phyloP scores from a whole-genome alignment of 2,329 filamentous ascomycete genomes.

The Aspergillus pseudoviridinutans region DNA sequence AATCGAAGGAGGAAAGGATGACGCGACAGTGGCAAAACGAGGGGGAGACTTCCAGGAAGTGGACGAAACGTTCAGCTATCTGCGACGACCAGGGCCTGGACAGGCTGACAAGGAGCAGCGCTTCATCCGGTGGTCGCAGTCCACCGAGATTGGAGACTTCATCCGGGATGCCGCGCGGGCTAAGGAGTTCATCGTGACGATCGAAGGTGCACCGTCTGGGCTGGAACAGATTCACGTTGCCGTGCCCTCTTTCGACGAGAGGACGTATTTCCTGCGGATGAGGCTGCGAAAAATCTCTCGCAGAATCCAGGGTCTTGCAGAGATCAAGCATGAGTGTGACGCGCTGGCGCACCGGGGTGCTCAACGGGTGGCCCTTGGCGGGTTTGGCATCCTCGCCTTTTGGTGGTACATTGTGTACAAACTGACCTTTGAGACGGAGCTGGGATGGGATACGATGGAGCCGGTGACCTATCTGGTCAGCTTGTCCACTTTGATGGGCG shows the following conservation, averaged over 20 bases:
- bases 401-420: conserved; percentile 83
- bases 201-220: conserved; percentile 65
- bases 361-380: conserved; percentile 73
- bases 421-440: conserved; percentile 64
- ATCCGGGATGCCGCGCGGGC: conserved; percentile 83
- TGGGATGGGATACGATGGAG: conserved; percentile 89
- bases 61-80: conserved; percentile 66
- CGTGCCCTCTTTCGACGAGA: conserved; percentile 82
- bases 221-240: conserved; percentile 66
- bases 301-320: conserved; percentile 65
- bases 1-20: conserved; percentile 6
- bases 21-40: conserved; percentile 32
- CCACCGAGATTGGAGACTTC: conserved; percentile 90
- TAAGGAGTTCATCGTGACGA: conserved; percentile 77
- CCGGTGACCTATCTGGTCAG: conserved; percentile 86
- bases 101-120: conserved; percentile 33
- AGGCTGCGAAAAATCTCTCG: conserved; percentile 67
- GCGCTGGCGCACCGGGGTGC: conserved; percentile 69
- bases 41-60: conserved; percentile 50
- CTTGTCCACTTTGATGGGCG: conserved; percentile 79
- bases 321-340: conserved; percentile 79
- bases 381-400: conserved; percentile 65
- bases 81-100: conserved; percentile 46
- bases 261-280: conserved; percentile 83
- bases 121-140: conserved; percentile 84